Evolutionary conservation across 2,329 filamentous ascomycete genomes (phyloP), one percentile per base, ranked within the genome.

Genomic region (Xylaria polymorpha): DNA sequence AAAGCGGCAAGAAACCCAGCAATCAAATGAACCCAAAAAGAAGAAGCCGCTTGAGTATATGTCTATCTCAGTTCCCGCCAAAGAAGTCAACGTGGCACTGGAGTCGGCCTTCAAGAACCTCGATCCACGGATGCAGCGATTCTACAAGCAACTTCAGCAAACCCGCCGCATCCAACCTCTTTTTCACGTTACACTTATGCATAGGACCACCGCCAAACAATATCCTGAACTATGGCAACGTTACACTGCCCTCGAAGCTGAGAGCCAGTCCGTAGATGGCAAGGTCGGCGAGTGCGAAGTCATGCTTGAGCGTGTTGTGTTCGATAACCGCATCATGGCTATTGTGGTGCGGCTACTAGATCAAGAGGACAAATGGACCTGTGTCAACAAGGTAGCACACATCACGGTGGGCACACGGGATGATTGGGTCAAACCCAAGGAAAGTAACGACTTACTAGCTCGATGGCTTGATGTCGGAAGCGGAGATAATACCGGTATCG

Each of bases 121-220:
- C 6, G 79, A 81, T 2, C 75, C 87, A 0, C 80, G 88, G 4
- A 82, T 87, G 18, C 83, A 88, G n/a, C 85, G 83, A 25, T 90
- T 97, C 77, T 99, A 92, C 83, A 88, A 87, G 74, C 88, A 93
- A 66, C 86, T 99, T 41, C 88, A 92, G 79, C 86, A 91, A 73
- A 87, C 85, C 2, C 87, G 91, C 22, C 92, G 96, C 64, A 82
- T 98, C 6, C 95, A 98, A 80, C 78, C 86, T n/a, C 86, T 90
- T 48, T 99, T 98, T 79, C 96, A 99, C 79, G 93, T 99, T 67
- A 99, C 96, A 0, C 87, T 99, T 46, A 94, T 98, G 79, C 96
- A 99, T 80, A 90, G 91, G 56, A 89, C 91, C 12, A 84, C 83
- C 2, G 83, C 88, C 10, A 84, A 84, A 48, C 81, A 90, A 37